Evolutionary conservation across 805 yeast species (phyloP).

Genomic region (Hanseniaspora valbyensis): DNA sequence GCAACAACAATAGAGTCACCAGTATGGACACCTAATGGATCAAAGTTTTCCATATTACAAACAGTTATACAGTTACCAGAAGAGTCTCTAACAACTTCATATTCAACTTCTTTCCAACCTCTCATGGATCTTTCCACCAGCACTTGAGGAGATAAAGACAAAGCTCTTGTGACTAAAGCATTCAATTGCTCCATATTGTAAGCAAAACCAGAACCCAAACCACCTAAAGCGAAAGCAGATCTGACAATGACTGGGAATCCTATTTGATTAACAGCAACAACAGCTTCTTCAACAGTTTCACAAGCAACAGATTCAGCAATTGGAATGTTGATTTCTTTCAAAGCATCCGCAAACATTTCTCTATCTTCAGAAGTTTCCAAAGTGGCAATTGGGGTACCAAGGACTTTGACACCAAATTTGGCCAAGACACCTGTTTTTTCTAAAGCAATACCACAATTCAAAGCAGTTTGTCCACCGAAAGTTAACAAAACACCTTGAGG

Average conservation of each 20-base stretch:
- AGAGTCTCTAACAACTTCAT: constrained; percentile 96
- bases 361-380: constrained; percentile 96
- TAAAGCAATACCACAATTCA: constrained; percentile 87
- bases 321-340: constrained; percentile 90
- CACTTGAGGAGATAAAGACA: constrained; percentile 93
- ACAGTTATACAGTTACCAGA: constrained; percentile 96
- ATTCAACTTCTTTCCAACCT: constrained; percentile 98
- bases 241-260: constrained; percentile 94
- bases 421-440: constrained; percentile 89
- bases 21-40: constrained; percentile 95
- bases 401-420: constrained; percentile 54
- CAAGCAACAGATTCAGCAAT: constrained; percentile 92
- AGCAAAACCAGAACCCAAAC: constrained; percentile 96
- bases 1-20: constrained; percentile 99
- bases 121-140: constrained; percentile 92
- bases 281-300: constrained; percentile 65
- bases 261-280: constrained; percentile 70
- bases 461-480: constrained; percentile 98
- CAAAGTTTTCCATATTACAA: constrained; percentile 98
- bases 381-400: constrained; percentile 94
- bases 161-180: constrained; percentile 78
- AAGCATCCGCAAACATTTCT: constrained; percentile 85
- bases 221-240: constrained; percentile 96
- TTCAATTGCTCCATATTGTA: constrained; percentile 72
- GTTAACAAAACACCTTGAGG: constrained; percentile 97